Evolutionary conservation across 257 asterid species (phyloP).

Genomic region (Solanum pimpinellifolium): DNA sequence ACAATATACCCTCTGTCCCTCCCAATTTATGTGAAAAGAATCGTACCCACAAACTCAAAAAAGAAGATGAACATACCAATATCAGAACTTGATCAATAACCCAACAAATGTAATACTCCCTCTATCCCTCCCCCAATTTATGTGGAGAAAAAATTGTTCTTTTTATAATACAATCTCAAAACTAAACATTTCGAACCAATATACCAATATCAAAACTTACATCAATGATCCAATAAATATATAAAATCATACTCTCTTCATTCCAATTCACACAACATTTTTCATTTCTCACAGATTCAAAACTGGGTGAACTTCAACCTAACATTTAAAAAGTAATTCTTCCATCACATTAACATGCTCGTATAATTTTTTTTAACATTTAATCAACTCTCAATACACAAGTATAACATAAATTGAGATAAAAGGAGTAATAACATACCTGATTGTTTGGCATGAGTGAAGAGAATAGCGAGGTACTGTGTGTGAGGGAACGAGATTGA

Average conservation of each 20-base stretch:
- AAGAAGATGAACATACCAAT: background rate
- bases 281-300: background rate
- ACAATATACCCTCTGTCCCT: background rate
- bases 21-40: background rate
- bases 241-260: background rate
- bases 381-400: background rate
- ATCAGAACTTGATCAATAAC: background rate
- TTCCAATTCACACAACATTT: background rate
- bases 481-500: conserved; percentile 2
- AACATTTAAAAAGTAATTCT: background rate
- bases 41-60: background rate
- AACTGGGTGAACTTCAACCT: background rate
- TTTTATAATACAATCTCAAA: background rate
- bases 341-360: background rate
- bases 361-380: accelerated
- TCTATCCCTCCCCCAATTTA: background rate
- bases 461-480: background rate
- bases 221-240: background rate
- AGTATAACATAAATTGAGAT: background rate
- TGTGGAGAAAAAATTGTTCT: no score
- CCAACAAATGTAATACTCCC: background rate
- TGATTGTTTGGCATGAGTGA: conserved; percentile 43
- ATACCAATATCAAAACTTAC: background rate
- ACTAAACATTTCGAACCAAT: background rate
- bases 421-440: conserved; percentile 21